A percentile compares a stretch with the other conserved stretches of the same genome.
phyloP scores from a whole-genome alignment of 2,329 filamentous ascomycete species.

The Ilyonectria mors-panacis region DNA sequence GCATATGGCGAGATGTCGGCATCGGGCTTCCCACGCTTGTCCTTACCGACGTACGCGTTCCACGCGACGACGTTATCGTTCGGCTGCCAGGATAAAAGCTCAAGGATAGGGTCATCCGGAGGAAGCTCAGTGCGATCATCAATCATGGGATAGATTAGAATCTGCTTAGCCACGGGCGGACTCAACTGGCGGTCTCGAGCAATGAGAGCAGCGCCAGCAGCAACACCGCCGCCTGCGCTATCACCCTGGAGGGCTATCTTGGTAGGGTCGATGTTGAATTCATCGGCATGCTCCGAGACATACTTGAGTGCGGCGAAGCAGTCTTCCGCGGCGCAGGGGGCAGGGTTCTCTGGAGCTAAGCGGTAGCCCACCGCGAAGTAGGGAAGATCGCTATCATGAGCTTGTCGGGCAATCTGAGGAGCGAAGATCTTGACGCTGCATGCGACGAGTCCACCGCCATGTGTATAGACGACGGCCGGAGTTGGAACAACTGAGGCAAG shows the following conservation, averaged over 20 bases:
- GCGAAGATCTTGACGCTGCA: conserved; percentile 48
- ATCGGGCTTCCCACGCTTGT: conserved; percentile 3
- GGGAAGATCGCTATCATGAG: conserved; percentile 49
- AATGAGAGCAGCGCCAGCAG: conserved; percentile 56
- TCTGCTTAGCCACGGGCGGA: conserved; percentile 51
- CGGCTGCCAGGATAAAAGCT: conserved; percentile 9
- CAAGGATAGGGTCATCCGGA: conserved; percentile 2
- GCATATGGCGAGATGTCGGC: conserved; percentile 15
- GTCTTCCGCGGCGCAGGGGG: conserved; percentile 56
- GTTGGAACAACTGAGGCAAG: not conserved
- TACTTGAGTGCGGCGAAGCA: conserved; percentile 51
- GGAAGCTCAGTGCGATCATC: conserved; percentile 47
- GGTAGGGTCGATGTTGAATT: conserved; percentile 39
- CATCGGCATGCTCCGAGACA: conserved; percentile 40
- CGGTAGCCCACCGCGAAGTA: conserved; percentile 59
- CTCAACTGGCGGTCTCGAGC: conserved; percentile 46
- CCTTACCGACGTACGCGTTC: not conserved
- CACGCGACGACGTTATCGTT: conserved; percentile 2
- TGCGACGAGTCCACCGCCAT: conserved; percentile 59
- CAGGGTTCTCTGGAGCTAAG: conserved; percentile 58
- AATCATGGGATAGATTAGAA: conserved; percentile 54
- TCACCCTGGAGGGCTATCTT: conserved; percentile 42
- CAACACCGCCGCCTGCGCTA: conserved; percentile 43
- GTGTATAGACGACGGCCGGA: conserved; percentile 54
- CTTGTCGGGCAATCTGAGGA: conserved; percentile 44